Conservation (phyloP, 2,329 filamentous ascomycete genomes). For the Seiridium unicorne region DNA sequence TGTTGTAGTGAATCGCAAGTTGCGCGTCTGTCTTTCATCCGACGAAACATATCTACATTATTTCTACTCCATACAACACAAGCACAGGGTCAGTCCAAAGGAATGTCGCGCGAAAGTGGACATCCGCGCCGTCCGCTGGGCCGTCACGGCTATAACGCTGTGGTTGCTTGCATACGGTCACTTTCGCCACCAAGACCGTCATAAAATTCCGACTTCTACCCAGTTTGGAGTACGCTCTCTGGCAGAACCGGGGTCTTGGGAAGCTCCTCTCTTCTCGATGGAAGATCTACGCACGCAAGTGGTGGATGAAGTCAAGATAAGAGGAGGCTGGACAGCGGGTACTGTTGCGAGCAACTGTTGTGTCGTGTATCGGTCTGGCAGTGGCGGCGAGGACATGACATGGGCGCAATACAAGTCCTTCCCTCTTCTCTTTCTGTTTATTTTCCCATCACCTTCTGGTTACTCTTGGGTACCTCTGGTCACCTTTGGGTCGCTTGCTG, state of each 20-base stretch:
- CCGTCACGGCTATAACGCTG: background rate
- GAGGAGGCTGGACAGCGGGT: conserved; percentile 1
- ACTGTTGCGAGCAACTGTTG: background rate
- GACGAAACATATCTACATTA: too few relatives aligned
- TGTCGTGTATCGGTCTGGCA: background rate
- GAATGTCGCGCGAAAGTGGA: conserved; percentile 12
- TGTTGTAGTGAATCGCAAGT: too few relatives aligned
- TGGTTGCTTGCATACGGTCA: background rate
- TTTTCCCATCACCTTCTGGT: background rate
- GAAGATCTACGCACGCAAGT: conserved; percentile 6
- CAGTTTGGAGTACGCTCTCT: conserved; percentile 7
- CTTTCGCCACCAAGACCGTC: conserved; percentile 5
- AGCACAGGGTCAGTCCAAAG: conserved; percentile 10
- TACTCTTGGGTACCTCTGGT: background rate
- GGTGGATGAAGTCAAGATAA: background rate
- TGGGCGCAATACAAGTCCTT: background rate
- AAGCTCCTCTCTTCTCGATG: background rate
- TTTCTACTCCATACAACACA: background rate
- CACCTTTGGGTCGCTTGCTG: background rate
- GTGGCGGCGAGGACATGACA: conserved; percentile 8
- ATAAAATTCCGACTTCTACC: conserved; percentile 12
- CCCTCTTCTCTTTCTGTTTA: background rate
- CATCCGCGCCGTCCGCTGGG: conserved; percentile 8
- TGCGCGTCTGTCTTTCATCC: too few relatives aligned
- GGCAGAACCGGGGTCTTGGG: conserved; percentile 10